Conservation (phyloP, 805 yeast species). For the Isabelozyma rhagii region DNA sequence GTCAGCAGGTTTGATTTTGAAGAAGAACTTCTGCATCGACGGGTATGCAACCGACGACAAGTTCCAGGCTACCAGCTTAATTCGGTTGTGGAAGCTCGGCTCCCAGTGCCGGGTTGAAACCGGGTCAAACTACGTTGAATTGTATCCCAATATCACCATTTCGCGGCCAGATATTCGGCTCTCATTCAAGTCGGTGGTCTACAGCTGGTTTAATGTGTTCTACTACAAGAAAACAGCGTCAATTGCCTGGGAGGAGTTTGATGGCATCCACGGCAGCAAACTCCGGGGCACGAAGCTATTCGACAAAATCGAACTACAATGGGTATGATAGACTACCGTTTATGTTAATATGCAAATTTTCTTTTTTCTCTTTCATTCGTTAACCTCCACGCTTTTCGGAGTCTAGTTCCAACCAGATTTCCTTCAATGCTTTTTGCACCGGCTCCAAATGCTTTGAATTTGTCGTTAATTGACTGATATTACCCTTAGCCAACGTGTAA, state of each 20-base stretch:
- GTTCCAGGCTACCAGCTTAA: too few relatives aligned
- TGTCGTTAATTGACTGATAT: conserved; percentile 14
- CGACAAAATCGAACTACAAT: not conserved
- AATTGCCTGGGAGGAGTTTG: conserved; percentile 43
- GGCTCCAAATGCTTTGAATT: conserved; percentile 16
- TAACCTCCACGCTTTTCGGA: conserved; percentile 23
- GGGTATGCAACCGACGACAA: not conserved
- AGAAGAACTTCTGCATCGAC: not conserved
- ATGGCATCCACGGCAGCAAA: conserved; percentile 65
- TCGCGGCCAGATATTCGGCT: not conserved
- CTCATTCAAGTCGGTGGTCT: conserved; percentile 4
- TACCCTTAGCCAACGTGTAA: conserved; percentile 26
- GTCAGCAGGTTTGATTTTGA: not conserved
- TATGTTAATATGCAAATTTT: too few relatives aligned
- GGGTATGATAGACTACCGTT: not conserved
- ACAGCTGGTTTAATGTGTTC: conserved; percentile 42
- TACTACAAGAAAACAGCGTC: conserved; percentile 26
- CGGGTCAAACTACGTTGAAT: not conserved
- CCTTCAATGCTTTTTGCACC: conserved; percentile 20
- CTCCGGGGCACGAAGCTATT: conserved; percentile 39
- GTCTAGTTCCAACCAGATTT: conserved; percentile 26
- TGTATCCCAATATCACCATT: not conserved
- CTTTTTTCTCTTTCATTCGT: too few relatives aligned
- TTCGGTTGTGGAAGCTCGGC: not conserved
- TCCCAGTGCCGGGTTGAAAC: not conserved